These are phyloP conservation scores for Russula dissimulans DNA, from an alignment of 768 basidiomycete species.

Conservation along the genomic window DNA sequence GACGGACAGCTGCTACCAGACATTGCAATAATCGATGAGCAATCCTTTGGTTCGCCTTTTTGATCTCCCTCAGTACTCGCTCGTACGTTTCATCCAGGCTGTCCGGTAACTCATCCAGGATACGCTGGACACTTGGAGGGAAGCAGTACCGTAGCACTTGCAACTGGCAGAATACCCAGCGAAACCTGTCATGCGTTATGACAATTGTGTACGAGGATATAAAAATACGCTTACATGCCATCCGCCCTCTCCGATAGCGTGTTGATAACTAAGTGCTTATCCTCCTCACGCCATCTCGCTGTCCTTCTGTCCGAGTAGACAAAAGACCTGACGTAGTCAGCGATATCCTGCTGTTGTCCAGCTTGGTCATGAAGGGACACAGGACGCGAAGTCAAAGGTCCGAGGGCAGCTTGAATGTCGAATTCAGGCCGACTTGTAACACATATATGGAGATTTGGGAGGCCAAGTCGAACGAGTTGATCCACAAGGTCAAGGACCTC, in stretches of 20 bases:
- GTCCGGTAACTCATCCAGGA: background rate
- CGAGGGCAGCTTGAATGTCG: background rate
- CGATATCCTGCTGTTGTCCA: slow-evolving; percentile 1
- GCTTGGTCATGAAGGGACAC: background rate
- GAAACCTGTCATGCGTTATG: background rate
- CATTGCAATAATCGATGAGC: slow-evolving; percentile 2
- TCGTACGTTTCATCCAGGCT: slow-evolving; percentile 1
- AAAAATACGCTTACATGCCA: background rate
- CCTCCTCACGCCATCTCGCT: background rate
- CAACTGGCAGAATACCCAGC: background rate
- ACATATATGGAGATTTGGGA: background rate
- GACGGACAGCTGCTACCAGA: background rate
- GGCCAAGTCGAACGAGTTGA: background rate
- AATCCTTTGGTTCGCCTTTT: background rate
- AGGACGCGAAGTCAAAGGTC: background rate
- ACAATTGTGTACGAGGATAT: too few species aligned
- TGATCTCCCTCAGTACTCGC: background rate
- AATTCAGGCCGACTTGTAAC: slow-evolving; percentile 2
- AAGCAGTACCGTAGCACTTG: background rate
- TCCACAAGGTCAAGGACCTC: background rate
- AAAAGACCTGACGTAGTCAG: background rate
- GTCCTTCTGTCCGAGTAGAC: background rate
- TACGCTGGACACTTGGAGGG: background rate
- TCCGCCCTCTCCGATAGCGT: background rate
- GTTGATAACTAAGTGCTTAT: background rate